Evolutionary conservation across 805 yeast species (phyloP).

Genomic region (Lipomyces lipofer): DNA sequence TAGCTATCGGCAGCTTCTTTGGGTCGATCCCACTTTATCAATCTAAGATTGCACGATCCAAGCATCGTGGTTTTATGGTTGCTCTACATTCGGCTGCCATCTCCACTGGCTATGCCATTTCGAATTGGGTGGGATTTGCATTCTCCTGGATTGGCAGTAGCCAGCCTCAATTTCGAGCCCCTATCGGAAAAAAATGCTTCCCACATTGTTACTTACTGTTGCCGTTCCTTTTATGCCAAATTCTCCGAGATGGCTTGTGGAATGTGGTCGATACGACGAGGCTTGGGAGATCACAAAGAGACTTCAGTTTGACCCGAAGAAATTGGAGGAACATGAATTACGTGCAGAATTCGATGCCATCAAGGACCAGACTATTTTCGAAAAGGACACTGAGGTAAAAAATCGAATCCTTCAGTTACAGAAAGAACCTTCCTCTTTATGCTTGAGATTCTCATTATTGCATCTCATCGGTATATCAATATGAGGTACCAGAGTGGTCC

Average conservation of each 20-base stretch:
- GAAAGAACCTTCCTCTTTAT: too few relatives aligned
- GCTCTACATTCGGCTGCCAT: constrained; percentile 57
- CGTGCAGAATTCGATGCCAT: constrained; percentile 1
- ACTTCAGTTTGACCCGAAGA: neutral
- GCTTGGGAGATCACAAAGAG: neutral
- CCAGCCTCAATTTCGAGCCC: constrained; percentile 60
- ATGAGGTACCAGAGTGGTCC: too few relatives aligned
- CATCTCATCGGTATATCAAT: too few relatives aligned
- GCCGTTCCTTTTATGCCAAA: constrained; percentile 43
- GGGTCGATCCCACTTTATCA: neutral
- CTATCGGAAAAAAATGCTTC: constrained; percentile 59
- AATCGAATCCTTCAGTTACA: neutral
- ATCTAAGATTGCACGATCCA: neutral
- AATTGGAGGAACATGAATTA: neutral
- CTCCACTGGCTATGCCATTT: constrained; percentile 62
- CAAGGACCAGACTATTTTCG: neutral
- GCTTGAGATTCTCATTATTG: too few relatives aligned
- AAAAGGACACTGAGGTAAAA: neutral
- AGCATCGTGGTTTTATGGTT: neutral
- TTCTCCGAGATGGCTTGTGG: constrained; percentile 47
- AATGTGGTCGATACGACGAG: constrained; percentile 51
- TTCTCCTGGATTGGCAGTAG: constrained; percentile 51
- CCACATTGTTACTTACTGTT: constrained; percentile 49
- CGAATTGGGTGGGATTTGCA: constrained; percentile 60
- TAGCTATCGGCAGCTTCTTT: neutral